Conservation (phyloP, 768 basidiomycete species). For the Hypsizygus marmoreus region DNA sequence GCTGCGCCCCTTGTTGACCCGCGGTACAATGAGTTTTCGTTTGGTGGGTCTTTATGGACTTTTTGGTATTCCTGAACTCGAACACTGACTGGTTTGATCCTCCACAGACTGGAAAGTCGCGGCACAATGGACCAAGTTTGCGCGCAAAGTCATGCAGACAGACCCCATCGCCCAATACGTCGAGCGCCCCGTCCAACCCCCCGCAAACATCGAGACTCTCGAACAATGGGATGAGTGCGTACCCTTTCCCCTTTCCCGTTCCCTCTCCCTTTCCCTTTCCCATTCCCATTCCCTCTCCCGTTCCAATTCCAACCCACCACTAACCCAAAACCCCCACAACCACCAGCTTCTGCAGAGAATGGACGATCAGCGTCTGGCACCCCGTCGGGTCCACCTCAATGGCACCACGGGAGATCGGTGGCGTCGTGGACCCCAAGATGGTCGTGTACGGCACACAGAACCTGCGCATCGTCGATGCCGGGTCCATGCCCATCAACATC, state of each 20-base stretch:
- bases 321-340: background rate
- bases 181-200: constrained; percentile 10
- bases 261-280: too few species aligned
- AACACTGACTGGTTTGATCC: background rate
- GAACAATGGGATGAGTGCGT: constrained; percentile 19
- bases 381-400: constrained; percentile 36
- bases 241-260: too few species aligned
- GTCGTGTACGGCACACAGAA: constrained; percentile 29
- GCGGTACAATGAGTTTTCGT: constrained; percentile 17
- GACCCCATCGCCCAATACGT: constrained; percentile 15
- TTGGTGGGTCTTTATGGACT: too few species aligned
- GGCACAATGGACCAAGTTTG: constrained; percentile 9
- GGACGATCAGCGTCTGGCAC: constrained; percentile 24
- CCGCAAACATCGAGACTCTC: constrained; percentile 11
- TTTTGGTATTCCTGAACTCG: too few species aligned
- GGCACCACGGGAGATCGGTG: constrained; percentile 27
- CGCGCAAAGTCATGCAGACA: constrained; percentile 10
- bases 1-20: constrained; percentile 18
- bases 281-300: too few species aligned
- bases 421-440: constrained; percentile 27
- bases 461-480: constrained; percentile 35
- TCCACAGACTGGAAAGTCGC: constrained; percentile 16
- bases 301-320: too few species aligned
- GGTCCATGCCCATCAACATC: constrained; percentile 10
- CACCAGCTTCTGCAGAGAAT: constrained; percentile 19